phyloP scores from a whole-genome alignment of 1,284 basidiomycete genomes.

The Phlebopus sp. region DNA sequence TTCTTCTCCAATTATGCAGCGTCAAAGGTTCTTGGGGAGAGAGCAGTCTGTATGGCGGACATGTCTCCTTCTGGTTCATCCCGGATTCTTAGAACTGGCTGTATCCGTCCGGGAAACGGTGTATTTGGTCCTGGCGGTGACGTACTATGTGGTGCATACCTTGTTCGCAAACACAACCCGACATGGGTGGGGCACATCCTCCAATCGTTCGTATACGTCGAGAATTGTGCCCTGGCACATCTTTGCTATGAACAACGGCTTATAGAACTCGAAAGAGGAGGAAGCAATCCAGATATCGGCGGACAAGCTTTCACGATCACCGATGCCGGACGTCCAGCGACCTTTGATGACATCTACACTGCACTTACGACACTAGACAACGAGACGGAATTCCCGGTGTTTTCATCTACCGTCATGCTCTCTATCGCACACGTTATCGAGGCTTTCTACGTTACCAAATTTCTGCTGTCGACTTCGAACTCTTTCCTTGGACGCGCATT shows the following conservation, averaged over 20 bases:
- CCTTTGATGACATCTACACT: slow-evolving; percentile 59
- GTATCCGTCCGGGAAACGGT: slow-evolving; percentile 71
- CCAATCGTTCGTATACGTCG: slow-evolving; percentile 67
- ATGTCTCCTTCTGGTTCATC: slow-evolving; percentile 34
- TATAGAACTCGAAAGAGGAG: slow-evolving; percentile 40
- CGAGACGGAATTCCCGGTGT: slow-evolving; percentile 47
- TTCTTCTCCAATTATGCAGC: slow-evolving; percentile 71
- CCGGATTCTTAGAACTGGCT: slow-evolving; percentile 57
- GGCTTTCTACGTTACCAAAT: slow-evolving; percentile 46
- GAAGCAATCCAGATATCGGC: slow-evolving; percentile 58
- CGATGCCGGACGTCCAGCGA: slow-evolving; percentile 58
- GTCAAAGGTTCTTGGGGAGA: slow-evolving; percentile 55
- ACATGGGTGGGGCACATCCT: slow-evolving; percentile 58
- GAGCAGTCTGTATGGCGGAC: slow-evolving; percentile 54
- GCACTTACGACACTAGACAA: slow-evolving; percentile 48
- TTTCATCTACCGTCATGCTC: slow-evolving; percentile 58
- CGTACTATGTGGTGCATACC: slow-evolving; percentile 58
- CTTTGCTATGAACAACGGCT: slow-evolving; percentile 70
- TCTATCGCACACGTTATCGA: slow-evolving; percentile 55
- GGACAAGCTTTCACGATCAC: slow-evolving; percentile 65
- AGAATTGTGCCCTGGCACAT: slow-evolving; percentile 69
- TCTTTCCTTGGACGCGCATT: slow-evolving; percentile 33
- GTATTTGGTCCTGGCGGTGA: slow-evolving; percentile 73
- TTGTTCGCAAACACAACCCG: slow-evolving; percentile 56
- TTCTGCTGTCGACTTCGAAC: slow-evolving; percentile 34